A percentile compares a stretch with the other conserved stretches of the same genome.
Evolutionary conservation across 192 early-diverging fungal genomes (phyloP).

Genomic region (Entrophospora sp.): DNA sequence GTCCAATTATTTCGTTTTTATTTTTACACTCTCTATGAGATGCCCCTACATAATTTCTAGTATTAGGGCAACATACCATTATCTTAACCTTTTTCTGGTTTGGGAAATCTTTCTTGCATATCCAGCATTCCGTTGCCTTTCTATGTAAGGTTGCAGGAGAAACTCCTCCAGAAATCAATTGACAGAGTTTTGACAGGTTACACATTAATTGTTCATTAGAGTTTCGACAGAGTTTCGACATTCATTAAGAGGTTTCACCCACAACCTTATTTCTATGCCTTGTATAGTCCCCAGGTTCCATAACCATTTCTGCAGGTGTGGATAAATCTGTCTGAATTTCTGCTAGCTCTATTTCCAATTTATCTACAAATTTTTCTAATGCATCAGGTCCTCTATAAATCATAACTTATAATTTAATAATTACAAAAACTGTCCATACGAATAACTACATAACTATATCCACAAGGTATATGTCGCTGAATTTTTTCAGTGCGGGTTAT

Average conservation of each 20-base stretch:
- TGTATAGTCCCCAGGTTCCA: not conserved
- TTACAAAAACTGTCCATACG: conserved; percentile 5
- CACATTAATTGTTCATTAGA: too few species aligned
- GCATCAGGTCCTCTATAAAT: conserved; percentile 7
- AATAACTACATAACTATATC: not conserved
- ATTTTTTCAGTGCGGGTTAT: conserved; percentile 7
- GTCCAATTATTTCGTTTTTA: conserved; percentile 1
- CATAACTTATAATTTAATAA: conserved; percentile 2
- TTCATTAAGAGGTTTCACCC: too few species aligned
- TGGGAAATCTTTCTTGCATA: conserved; percentile 3
- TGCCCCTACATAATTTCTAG: not conserved
- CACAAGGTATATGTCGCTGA: not conserved
- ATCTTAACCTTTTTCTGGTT: too few species aligned
- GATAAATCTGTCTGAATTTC: not conserved
- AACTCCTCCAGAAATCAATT: too few species aligned
- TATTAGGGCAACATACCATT: too few species aligned
- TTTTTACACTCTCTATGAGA: not conserved
- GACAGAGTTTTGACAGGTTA: too few species aligned
- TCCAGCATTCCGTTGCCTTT: not conserved
- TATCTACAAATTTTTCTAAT: conserved; percentile 5
- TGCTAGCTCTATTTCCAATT: not conserved
- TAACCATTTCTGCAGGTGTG: conserved; percentile 2
- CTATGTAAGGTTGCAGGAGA: too few species aligned
- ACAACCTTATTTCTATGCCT: too few species aligned
- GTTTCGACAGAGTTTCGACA: too few species aligned